Percentiles rank a stretch among this genome's conserved stretches.
These are phyloP conservation scores for Cyclocybe cylindracea DNA, from an alignment of 768 basidiomycete species.

Conservation along the genomic window DNA sequence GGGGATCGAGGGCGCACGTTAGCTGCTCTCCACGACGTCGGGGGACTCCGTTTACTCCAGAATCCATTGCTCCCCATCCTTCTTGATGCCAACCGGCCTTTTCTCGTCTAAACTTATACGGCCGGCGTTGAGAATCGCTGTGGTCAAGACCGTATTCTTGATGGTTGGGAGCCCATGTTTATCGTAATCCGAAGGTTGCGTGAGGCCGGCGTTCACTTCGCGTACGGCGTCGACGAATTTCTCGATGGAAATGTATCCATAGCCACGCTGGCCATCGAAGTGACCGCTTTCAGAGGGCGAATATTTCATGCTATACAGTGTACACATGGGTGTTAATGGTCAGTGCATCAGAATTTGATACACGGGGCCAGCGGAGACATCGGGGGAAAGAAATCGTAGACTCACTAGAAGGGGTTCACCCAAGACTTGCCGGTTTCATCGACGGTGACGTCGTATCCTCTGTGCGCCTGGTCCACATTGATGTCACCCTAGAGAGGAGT, in stretches of 20 bases:
- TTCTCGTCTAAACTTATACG: slow-evolving; percentile 90
- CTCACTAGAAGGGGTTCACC: slow-evolving; percentile 92
- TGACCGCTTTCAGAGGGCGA: slow-evolving; percentile 88
- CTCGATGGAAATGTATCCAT: slow-evolving; percentile 90
- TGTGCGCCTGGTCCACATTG: slow-evolving; percentile 89
- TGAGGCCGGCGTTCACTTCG: slow-evolving; percentile 70
- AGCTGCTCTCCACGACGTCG: no score
- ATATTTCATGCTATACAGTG: slow-evolving; percentile 79
- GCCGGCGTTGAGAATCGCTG: slow-evolving; percentile 89
- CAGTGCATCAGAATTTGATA: slow-evolving; percentile 8
- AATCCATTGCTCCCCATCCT: slow-evolving; percentile 63
- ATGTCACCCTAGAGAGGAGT: slow-evolving; percentile 72
- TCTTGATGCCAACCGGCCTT: slow-evolving; percentile 77
- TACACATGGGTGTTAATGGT: background rate
- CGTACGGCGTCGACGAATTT: slow-evolving; percentile 88
- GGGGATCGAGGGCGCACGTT: no score
- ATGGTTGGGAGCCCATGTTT: slow-evolving; percentile 83
- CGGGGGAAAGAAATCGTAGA: slow-evolving; percentile 16
- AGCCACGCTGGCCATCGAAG: slow-evolving; percentile 93
- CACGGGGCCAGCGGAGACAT: slow-evolving; percentile 2
- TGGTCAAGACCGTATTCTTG: slow-evolving; percentile 83
- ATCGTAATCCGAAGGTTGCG: slow-evolving; percentile 75
- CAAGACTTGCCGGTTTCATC: slow-evolving; percentile 84
- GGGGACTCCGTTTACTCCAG: slow-evolving; percentile 50
- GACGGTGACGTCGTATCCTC: slow-evolving; percentile 87